Conservation (phyloP, 2,329 filamentous ascomycete species). For the Penicillium italicum region DNA sequence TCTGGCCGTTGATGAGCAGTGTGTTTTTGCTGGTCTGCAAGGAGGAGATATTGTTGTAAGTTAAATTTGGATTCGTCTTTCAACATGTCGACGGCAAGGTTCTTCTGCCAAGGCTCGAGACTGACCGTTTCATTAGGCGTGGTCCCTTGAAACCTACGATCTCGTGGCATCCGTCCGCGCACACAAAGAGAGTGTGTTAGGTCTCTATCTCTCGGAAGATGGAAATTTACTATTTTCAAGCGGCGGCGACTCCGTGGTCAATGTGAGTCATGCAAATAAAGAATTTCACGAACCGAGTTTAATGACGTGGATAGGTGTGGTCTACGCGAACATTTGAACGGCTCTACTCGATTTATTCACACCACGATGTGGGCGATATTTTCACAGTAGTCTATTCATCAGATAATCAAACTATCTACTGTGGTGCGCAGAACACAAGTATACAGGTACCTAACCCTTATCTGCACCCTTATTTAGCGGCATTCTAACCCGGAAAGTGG, state of each 20-base stretch:
- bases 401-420: slow-evolving; percentile 75
- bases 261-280: slow-evolving; percentile 49
- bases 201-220: slow-evolving; percentile 74
- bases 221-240: slow-evolving; percentile 79
- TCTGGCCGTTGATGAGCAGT: slow-evolving; percentile 72
- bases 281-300: slow-evolving; percentile 8
- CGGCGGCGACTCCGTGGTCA: slow-evolving; percentile 88
- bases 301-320: slow-evolving; percentile 61
- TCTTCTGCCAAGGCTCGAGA: background rate
- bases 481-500: slow-evolving; percentile 56
- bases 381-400: slow-evolving; percentile 91
- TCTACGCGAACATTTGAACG: slow-evolving; percentile 70
- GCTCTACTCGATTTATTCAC: slow-evolving; percentile 86
- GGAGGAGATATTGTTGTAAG: slow-evolving; percentile 80
- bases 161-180: slow-evolving; percentile 75
- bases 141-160: slow-evolving; percentile 85
- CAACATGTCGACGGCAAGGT: background rate
- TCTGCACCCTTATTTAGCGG: background rate
- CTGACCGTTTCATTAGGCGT: slow-evolving; percentile 52
- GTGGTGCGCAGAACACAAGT: slow-evolving; percentile 89
- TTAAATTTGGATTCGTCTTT: slow-evolving; percentile 2
- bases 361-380: slow-evolving; percentile 90
- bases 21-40: slow-evolving; percentile 88
- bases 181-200: slow-evolving; percentile 87
- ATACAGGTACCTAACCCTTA: slow-evolving; percentile 58